Base-by-base conservation (phyloP, 495 filamentous ascomycete genomes). In the Xylaria acuta region DNA sequence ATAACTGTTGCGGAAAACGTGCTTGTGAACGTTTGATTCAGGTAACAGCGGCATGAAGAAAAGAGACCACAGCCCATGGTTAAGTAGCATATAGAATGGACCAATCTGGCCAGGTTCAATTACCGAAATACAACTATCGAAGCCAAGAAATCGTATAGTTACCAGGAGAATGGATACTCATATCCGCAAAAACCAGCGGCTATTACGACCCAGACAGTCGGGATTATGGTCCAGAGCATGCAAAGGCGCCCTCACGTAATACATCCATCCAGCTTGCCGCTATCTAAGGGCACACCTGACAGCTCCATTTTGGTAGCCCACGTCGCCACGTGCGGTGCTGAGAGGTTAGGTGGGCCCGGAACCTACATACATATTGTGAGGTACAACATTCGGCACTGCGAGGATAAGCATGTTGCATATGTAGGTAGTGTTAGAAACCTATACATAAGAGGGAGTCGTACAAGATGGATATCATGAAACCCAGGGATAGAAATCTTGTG, bases 291-390 rank as follows among this genome's bases (percentile, higher is more conserved):
- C 65, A 67, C 49, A 11, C 36, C 36, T 36, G 38, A 38, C 56
- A 32, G 65, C 65, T 67, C 65, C 65, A 41, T 54, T 41, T 56
- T 11, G 8, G 49, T 27, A 67, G 49, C 45, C 65, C 34, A 56
- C 41, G 32, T 36, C 49, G 65, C 65, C 65, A 67, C 65, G 65
- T 67, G 65, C 49, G 47, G 49, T 43, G n/a, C 36, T 32, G 25
- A 20, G 54, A 60, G 41, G 32, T 45, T 41, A 49, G 12, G 66
- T 69, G 67, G 67, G 56, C 56, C 67, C 43, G 2, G 38, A 32
- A n/a, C 40, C 27, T 45, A 41, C 9, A 41, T 53, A 43, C 22
- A 34, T 1, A 62, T 18, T 16, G 38, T 49, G 27, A 70, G 45
- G 67, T 32, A 56, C 40, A 45, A n/a, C 1, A 34, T 40, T 51